Conservation (phyloP, 768 basidiomycete genomes). For the Podaxis sp. region DNA sequence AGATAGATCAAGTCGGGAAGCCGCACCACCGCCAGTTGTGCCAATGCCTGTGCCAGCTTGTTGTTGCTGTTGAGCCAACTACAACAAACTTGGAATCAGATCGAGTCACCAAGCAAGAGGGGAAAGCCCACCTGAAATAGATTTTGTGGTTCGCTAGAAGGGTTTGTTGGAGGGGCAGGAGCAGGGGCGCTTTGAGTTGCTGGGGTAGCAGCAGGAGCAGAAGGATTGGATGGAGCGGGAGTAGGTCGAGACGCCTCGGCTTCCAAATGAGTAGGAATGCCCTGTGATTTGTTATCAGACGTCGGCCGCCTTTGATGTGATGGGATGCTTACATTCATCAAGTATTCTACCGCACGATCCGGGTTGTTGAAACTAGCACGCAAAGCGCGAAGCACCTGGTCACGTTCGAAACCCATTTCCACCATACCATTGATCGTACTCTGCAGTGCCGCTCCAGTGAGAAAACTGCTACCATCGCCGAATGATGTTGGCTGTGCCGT, state of each 20-base stretch:
- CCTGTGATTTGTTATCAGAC: constrained; percentile 43
- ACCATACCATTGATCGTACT: constrained; percentile 76
- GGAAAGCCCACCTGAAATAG: constrained; percentile 71
- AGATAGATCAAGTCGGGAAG: constrained; percentile 40
- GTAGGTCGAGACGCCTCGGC: constrained; percentile 41
- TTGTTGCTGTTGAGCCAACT: constrained; percentile 77
- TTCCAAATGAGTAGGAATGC: constrained; percentile 73
- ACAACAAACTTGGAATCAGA: constrained; percentile 8
- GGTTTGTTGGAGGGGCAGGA: constrained; percentile 34
- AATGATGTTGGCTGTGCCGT: constrained; percentile 35
- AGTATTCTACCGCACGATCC: constrained; percentile 96
- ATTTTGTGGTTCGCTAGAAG: constrained; percentile 67
- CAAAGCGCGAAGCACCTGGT: constrained; percentile 81
- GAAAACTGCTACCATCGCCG: constrained; percentile 57
- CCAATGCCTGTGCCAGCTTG: constrained; percentile 41
- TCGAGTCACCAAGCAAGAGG: background rate
- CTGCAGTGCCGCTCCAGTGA: constrained; percentile 77
- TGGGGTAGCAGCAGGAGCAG: constrained; percentile 33
- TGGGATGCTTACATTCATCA: constrained; percentile 72
- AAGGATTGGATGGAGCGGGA: constrained; percentile 26
- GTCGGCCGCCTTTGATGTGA: constrained; percentile 6
- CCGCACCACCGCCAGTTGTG: constrained; percentile 33
- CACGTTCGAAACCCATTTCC: constrained; percentile 92
- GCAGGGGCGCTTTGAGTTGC: constrained; percentile 34
- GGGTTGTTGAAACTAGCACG: constrained; percentile 97